Percentiles rank a stretch among this genome's conserved stretches.
phyloP scores from a whole-genome alignment of 805 yeast genomes.

The Starmerella powellii region DNA sequence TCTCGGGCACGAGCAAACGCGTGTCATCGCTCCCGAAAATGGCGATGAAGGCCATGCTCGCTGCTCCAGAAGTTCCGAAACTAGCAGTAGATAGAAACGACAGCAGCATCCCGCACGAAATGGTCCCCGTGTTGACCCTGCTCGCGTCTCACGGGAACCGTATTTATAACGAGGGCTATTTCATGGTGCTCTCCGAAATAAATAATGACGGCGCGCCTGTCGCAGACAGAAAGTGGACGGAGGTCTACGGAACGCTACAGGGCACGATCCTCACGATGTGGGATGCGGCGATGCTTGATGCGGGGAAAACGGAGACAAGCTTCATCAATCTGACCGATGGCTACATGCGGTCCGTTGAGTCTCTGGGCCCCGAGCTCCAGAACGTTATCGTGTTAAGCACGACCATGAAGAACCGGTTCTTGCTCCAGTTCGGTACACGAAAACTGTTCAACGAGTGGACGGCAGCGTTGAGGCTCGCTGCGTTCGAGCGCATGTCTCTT shows the following conservation, averaged over 20 bases:
- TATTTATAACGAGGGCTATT: slow-evolving; percentile 46
- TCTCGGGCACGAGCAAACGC: not conserved
- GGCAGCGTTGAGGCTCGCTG: slow-evolving; percentile 66
- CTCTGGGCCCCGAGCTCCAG: slow-evolving; percentile 52
- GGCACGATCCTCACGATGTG: slow-evolving; percentile 90
- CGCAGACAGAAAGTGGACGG: slow-evolving; percentile 73
- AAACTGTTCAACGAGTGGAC: slow-evolving; percentile 66
- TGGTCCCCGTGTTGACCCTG: slow-evolving; percentile 59
- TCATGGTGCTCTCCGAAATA: slow-evolving; percentile 33
- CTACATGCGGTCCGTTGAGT: slow-evolving; percentile 57
- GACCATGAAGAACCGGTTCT: slow-evolving; percentile 75
- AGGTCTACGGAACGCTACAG: slow-evolving; percentile 80
- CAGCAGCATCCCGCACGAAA: slow-evolving; percentile 43
- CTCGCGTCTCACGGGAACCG: slow-evolving; percentile 59
- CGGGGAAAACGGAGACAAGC: slow-evolving; percentile 56
- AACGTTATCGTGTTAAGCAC: slow-evolving; percentile 85
- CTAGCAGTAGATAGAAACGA: slow-evolving; percentile 1
- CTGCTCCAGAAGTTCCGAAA: slow-evolving; percentile 7
- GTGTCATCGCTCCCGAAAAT: not conserved
- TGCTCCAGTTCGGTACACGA: slow-evolving; percentile 61
- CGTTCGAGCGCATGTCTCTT: slow-evolving; percentile 66
- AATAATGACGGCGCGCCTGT: slow-evolving; percentile 72
- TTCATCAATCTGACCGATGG: slow-evolving; percentile 90
- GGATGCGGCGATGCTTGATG: slow-evolving; percentile 49
- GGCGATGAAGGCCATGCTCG: slow-evolving; percentile 8